Evolutionary conservation across 257 asterid genomes (phyloP).

Genomic region (Gynochthodes officinalis): DNA sequence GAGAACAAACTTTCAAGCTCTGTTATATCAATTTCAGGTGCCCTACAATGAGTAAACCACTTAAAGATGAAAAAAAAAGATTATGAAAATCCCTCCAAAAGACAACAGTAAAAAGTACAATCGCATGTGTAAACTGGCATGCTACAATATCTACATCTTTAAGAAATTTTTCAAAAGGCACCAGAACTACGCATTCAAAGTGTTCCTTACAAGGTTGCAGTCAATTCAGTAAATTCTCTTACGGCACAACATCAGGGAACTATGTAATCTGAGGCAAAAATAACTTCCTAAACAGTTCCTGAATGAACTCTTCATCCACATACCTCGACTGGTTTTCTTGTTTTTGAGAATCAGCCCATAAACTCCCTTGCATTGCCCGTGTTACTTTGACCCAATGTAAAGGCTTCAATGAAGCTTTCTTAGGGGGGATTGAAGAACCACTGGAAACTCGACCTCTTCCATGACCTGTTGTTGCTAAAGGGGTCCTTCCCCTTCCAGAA

Average conservation of each 20-base stretch:
- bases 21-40: conserved; percentile 92
- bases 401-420: conserved; percentile 81
- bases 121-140: neutral
- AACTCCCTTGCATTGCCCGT: conserved; percentile 92
- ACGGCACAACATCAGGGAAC: neutral
- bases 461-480: conserved; percentile 37
- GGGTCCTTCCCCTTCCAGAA: conserved; percentile 66
- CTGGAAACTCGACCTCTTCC: conserved; percentile 56
- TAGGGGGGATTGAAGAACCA: conserved; percentile 77
- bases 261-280: neutral
- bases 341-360: conserved; percentile 93
- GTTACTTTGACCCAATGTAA: conserved; percentile 98
- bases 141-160: neutral
- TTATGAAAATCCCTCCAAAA: neutral
- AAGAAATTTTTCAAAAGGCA: neutral
- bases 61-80: neutral
- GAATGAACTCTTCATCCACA: conserved; percentile 27
- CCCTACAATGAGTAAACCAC: conserved; percentile 39
- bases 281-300: neutral
- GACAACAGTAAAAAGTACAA: neutral
- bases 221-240: neutral
- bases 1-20: conserved; percentile 99
- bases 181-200: neutral
- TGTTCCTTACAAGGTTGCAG: neutral
- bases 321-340: conserved; percentile 79